These are phyloP conservation scores for Phytophthora palmivora DNA, from an alignment of 352 stramenopile species.

Conservation along the genomic window DNA sequence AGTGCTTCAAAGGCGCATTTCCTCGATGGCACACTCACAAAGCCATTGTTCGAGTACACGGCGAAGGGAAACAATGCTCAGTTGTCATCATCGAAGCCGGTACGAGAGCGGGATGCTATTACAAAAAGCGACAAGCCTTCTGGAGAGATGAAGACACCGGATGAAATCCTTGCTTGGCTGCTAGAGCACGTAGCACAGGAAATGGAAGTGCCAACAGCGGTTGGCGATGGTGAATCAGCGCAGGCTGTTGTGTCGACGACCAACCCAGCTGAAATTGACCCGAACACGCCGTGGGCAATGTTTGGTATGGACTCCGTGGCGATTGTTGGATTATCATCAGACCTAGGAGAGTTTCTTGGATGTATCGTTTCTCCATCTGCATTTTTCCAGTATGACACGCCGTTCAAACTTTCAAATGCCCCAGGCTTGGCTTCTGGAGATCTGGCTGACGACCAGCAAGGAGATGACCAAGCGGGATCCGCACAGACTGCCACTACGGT, in stretches of 20 bases:
- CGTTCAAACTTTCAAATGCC: conserved; percentile 62
- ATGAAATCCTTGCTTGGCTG: conserved; percentile 80
- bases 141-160: conserved; percentile 59
- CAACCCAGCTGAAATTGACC: conserved; percentile 47
- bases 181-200: conserved; percentile 71
- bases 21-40: conserved; percentile 47
- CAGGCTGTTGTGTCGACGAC: conserved; percentile 18
- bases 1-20: conserved; percentile 71
- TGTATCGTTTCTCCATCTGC: conserved; percentile 72
- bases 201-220: conserved; percentile 25
- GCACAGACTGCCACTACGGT: conserved; percentile 46
- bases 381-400: conserved; percentile 79
- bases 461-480: conserved; percentile 15
- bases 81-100: conserved; percentile 15
- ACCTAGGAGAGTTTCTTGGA: conserved; percentile 70
- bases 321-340: conserved; percentile 69
- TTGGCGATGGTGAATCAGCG: conserved; percentile 8
- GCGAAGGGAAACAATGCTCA: conserved; percentile 39
- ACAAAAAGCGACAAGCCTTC: conserved; percentile 26
- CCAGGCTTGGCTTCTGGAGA: conserved; percentile 64
- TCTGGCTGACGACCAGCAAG: conserved; percentile 55
- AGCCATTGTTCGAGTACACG: conserved; percentile 62
- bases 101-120: conserved; percentile 11
- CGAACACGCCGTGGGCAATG: conserved; percentile 65
- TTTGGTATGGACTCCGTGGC: conserved; percentile 75